phyloP scores from a whole-genome alignment of 192 early-diverging fungal genomes.

The Coemansia sp. region DNA sequence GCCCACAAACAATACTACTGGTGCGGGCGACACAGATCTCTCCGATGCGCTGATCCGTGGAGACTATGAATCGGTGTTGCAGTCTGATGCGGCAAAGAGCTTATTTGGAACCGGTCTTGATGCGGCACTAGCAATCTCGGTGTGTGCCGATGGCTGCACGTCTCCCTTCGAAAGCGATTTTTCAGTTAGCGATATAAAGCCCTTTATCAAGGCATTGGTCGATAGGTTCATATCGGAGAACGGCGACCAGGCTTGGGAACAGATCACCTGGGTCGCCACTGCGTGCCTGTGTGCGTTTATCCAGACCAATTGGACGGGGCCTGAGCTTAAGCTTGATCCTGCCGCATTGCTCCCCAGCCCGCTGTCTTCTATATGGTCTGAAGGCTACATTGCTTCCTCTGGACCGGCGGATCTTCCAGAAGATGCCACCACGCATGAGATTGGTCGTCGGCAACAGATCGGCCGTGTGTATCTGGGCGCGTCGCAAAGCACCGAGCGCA shows the following conservation, averaged over 20 bases:
- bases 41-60: constrained; percentile 33
- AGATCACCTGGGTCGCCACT: constrained; percentile 58
- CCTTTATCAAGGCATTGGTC: constrained; percentile 30
- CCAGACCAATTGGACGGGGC: constrained; percentile 89
- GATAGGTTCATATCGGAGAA: constrained; percentile 8
- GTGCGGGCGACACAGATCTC: not conserved
- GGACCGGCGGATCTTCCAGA: constrained; percentile 37
- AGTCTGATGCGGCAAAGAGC: constrained; percentile 36
- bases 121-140: not conserved
- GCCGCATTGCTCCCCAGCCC: constrained; percentile 57
- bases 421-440: constrained; percentile 41
- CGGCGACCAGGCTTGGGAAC: constrained; percentile 16
- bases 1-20: not conserved
- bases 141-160: not conserved
- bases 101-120: constrained; percentile 58
- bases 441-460: constrained; percentile 42
- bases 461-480: constrained; percentile 46
- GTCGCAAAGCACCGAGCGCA: constrained; percentile 34
- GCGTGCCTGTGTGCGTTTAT: constrained; percentile 79
- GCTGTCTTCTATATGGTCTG: constrained; percentile 25
- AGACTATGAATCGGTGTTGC: constrained; percentile 56
- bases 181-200: constrained; percentile 33
- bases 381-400: constrained; percentile 27
- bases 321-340: constrained; percentile 62
- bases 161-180: constrained; percentile 51